These are phyloP conservation scores for Cinchona pubescens DNA, from an alignment of 257 asterid genomes.

Conservation along the genomic window DNA sequence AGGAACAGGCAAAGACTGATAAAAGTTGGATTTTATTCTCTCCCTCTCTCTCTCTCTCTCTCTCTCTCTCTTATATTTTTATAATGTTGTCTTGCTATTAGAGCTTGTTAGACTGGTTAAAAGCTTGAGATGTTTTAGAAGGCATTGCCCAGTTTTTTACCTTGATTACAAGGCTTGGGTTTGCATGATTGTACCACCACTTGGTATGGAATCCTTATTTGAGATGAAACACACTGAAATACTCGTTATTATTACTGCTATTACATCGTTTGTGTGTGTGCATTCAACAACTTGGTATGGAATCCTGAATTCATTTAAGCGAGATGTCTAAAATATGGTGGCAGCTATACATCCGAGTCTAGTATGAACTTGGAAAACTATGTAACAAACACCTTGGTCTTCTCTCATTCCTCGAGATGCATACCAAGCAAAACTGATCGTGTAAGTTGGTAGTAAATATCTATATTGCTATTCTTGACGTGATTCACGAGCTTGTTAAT, in stretches of 20 bases:
- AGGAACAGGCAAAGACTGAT: background rate
- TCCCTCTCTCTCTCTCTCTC: background rate
- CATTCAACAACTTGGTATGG: background rate
- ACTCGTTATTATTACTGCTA: no score
- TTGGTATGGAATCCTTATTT: background rate
- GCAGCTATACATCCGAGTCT: background rate
- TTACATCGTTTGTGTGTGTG: no score
- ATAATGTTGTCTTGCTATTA: background rate
- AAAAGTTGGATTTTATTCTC: background rate
- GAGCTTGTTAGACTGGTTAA: background rate
- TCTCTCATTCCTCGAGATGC: background rate
- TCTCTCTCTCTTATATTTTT: background rate
- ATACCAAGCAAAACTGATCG: background rate
- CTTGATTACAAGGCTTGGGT: background rate
- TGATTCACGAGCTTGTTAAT: background rate
- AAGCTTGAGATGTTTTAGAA: background rate
- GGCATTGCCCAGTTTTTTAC: background rate
- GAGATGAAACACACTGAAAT: background rate
- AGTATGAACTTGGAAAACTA: background rate
- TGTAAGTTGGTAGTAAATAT: background rate
- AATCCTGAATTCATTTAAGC: background rate
- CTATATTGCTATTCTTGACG: background rate
- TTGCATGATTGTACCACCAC: background rate
- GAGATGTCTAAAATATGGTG: background rate
- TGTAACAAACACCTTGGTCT: background rate